A percentile compares a stretch with the other conserved stretches of the same genome.
phyloP scores from a whole-genome alignment of 2,329 filamentous ascomycete genomes.

The Trichoderma sp. region DNA sequence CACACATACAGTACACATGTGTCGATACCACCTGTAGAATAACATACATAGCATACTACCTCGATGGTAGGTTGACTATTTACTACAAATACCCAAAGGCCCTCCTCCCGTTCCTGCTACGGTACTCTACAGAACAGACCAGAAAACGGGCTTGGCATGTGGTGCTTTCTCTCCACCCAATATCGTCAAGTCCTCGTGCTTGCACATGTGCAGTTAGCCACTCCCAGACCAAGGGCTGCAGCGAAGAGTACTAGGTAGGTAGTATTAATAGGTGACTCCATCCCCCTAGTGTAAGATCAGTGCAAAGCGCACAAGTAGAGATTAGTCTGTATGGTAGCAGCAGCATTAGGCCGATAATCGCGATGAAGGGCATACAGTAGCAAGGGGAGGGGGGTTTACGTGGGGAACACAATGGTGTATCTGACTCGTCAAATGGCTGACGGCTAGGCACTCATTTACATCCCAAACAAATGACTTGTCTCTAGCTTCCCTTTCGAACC shows the following conservation, averaged over 20 bases:
- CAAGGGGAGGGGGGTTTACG: not conserved
- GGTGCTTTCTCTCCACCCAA: not conserved
- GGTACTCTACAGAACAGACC: too few species aligned
- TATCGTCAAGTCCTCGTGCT: not conserved
- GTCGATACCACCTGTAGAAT: too few species aligned
- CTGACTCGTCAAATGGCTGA: conserved; percentile 11
- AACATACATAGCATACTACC: too few species aligned
- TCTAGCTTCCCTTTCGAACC: conserved; percentile 13
- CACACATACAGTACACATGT: too few species aligned
- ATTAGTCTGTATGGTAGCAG: not conserved
- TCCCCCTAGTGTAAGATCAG: not conserved
- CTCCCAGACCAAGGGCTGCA: not conserved
- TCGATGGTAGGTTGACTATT: too few species aligned
- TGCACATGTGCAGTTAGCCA: not conserved
- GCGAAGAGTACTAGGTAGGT: not conserved
- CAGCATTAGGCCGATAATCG: conserved; percentile 8
- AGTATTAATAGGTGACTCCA: not conserved
- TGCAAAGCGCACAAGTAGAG: not conserved
- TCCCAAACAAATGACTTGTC: conserved; percentile 5
- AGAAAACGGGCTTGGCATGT: not conserved
- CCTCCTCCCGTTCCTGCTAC: not conserved
- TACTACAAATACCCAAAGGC: too few species aligned
- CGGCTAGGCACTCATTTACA: not conserved
- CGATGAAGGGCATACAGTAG: conserved; percentile 2
- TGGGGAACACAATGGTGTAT: conserved; percentile 5